phyloP scores from a whole-genome alignment of 2,329 filamentous ascomycete genomes.

The Tolypocladium paradoxum region DNA sequence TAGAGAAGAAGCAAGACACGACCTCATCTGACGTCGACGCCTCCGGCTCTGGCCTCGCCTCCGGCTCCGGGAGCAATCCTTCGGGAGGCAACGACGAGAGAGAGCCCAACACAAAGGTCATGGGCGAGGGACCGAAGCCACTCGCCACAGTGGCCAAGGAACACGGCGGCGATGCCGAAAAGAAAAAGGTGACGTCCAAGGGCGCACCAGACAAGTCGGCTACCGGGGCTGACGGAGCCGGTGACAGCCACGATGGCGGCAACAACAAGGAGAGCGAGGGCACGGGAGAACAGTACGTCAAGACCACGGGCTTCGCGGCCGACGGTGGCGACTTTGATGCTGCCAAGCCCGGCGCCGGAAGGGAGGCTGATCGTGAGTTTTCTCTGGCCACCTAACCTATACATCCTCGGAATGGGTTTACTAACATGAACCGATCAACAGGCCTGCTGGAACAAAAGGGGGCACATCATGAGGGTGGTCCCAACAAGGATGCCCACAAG shows the following conservation, averaged over 20 bases:
- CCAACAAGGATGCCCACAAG: constrained; percentile 6
- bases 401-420: not conserved
- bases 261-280: constrained; percentile 24
- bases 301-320: constrained; percentile 45
- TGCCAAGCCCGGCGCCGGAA: constrained; percentile 50
- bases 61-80: not conserved
- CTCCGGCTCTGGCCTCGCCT: not conserved
- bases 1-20: not conserved
- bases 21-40: not conserved
- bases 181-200: not conserved
- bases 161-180: constrained; percentile 21
- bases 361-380: constrained; percentile 53
- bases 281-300: constrained; percentile 47
- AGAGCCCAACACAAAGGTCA: constrained; percentile 20
- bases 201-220: not conserved
- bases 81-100: constrained; percentile 16
- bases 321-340: constrained; percentile 62
- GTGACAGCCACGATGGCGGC: constrained; percentile 7
- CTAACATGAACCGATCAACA: constrained; percentile 3
- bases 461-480: not conserved
- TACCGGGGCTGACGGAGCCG: not conserved
- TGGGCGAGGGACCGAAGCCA: constrained; percentile 15
- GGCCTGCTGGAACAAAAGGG: constrained; percentile 24
- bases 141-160: constrained; percentile 24
- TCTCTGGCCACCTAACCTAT: not conserved